Evolutionary conservation across 345 rosid species (phyloP).

Genomic region (Laguncularia racemosa): DNA sequence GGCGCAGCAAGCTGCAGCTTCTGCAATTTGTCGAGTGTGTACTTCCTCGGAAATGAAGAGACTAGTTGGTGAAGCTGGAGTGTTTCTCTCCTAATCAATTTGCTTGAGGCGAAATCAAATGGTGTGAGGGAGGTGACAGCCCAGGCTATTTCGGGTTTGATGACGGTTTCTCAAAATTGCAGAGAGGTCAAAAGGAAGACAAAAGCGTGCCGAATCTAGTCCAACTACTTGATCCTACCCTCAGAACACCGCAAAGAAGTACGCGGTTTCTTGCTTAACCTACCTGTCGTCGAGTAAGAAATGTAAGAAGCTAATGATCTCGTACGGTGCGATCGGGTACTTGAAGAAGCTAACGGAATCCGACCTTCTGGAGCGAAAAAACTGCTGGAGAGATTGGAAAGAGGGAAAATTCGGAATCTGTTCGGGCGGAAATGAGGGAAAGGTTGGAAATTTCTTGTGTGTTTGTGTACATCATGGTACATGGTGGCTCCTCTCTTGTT

Average conservation of each 20-base stretch:
- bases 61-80: constrained; percentile 71
- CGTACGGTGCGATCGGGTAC: constrained; percentile 91
- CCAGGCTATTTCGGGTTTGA: constrained; percentile 66
- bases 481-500: constrained; percentile 8
- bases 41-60: constrained; percentile 56
- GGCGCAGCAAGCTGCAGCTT: constrained; percentile 92
- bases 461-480: too few species aligned
- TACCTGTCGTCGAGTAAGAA: constrained; percentile 61
- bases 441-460: constrained; percentile 14
- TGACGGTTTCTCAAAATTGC: constrained; percentile 48
- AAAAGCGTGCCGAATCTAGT: constrained; percentile 64
- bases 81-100: constrained; percentile 55
- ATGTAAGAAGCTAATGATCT: constrained; percentile 87
- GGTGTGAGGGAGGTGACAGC: constrained; percentile 64
- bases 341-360: constrained; percentile 79
- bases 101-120: constrained; percentile 67
- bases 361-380: constrained; percentile 90
- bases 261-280: constrained; percentile 55
- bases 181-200: constrained; percentile 64
- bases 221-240: constrained; percentile 73
- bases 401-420: constrained; percentile 65
- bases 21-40: constrained; percentile 64
- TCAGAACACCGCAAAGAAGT: constrained; percentile 68
- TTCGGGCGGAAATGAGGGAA: constrained; percentile 50
- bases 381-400: constrained; percentile 76